phyloP scores from a whole-genome alignment of 305 asterid genomes.

The Andrographis paniculata region DNA sequence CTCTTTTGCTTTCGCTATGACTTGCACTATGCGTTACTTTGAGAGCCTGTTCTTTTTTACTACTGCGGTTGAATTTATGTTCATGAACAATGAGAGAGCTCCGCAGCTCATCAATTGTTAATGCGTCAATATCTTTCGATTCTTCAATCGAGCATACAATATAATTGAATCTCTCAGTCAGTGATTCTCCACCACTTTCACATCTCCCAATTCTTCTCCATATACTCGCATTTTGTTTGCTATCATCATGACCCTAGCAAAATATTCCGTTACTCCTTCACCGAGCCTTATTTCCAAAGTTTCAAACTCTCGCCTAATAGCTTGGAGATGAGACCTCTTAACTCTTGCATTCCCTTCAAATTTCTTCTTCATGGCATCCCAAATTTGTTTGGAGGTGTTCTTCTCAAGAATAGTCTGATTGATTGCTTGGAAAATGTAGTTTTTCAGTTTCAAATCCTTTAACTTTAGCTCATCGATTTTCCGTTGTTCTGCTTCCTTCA shows the following conservation, averaged over 20 bases:
- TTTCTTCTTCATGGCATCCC: background rate
- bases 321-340: conserved; percentile 1
- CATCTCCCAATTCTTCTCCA: background rate
- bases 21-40: no score
- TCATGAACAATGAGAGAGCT: no score
- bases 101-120: no score
- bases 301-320: background rate
- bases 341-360: background rate
- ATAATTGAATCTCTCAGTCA: no score
- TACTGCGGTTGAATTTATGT: no score
- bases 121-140: no score
- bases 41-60: no score
- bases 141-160: no score
- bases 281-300: background rate
- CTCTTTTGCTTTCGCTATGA: background rate
- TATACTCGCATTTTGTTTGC: background rate
- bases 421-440: background rate
- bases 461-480: background rate
- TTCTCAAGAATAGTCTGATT: background rate
- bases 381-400: no score
- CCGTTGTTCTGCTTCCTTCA: background rate
- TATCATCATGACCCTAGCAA: background rate
- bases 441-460: background rate
- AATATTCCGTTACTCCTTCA: background rate
- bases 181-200: background rate